Evolutionary conservation across 495 filamentous ascomycete species (phyloP), one percentile per base, ranked within the genome.

Genomic region (Platismatia glauca): DNA sequence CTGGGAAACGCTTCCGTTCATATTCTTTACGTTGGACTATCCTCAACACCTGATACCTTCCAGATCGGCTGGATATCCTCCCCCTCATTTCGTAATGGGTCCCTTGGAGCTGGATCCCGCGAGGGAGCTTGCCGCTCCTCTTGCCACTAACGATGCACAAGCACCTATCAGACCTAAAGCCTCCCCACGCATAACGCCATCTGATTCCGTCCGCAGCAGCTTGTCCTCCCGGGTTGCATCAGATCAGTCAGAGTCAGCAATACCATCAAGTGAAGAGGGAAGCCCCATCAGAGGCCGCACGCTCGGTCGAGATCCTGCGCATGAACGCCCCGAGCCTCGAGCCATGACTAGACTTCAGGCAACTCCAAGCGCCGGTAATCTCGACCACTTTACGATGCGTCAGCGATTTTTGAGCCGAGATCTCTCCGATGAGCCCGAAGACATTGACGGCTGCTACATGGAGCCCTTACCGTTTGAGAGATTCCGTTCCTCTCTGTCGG

Each of bases 281-380:
- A 64, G 64, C 35, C 64, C 60, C 18, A 63, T 60, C 11, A 66
- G 67, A 62, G 67, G 67, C 12, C 60, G 67, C 13, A 58, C 67
- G 31, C 61, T 64, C 7, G n/a, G n/a, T 33, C 43, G 37, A 24
- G 27, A 29, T 12, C 52, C 58, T 33, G 31, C 62, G 24, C 58
- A 22, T 15, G 39, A 60, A 38, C 57, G 57, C 12, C 38, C 22
- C 35, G 24, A 34, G 27, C 37, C 48, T 5, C 61, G 56, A 22
- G 7, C 39, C 13, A 48, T 58, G 52, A 60, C 46, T 31, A 29
- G 39, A 38, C 24, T 50, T 7, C 57, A 57, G 18, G 18, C 56
- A 24, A 48, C 38, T 20, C 27, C 65, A 18, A 55, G 22, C 4
- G 4, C 57, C 16, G n/a, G 34, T 22, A 38, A 34, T 31, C 31